A percentile compares a stretch with the other conserved stretches of the same genome.
phyloP scores from a whole-genome alignment of 106 monocot species.

The Triglochin maritima region DNA sequence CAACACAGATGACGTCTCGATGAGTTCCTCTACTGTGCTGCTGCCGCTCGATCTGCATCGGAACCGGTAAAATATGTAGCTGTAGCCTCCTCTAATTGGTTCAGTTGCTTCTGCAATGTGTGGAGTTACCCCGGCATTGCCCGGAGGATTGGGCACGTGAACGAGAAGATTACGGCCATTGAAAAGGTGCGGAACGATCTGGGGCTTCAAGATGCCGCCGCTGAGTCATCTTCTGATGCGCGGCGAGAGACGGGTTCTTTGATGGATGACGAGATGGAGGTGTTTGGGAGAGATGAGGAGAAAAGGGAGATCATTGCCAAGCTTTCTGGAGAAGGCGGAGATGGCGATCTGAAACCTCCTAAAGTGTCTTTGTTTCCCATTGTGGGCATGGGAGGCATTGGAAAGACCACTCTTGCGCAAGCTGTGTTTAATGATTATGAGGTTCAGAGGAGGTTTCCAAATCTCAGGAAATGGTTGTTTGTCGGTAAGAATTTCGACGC shows the following conservation, averaged over 20 bases:
- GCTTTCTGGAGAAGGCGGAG: background rate
- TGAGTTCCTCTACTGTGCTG: conserved; percentile 1
- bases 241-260: background rate
- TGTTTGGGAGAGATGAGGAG: conserved; percentile 3
- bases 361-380: conserved; percentile 12
- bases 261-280: background rate
- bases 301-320: background rate
- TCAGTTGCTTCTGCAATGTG: background rate
- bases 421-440: conserved; percentile 1
- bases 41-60: background rate
- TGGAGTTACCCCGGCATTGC: background rate
- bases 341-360: no score
- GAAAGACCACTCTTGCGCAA: conserved; percentile 35
- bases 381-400: conserved; percentile 25
- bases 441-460: background rate
- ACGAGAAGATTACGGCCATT: background rate
- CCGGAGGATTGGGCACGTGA: background rate
- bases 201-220: background rate
- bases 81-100: background rate
- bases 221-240: background rate
- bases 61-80: no score
- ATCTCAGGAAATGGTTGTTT: background rate
- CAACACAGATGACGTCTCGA: conserved; percentile 31
- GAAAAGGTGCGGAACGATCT: no score
- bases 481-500: background rate